Conservation (phyloP, 164 flowering plant species). For the Tetracentron sinense region DNA sequence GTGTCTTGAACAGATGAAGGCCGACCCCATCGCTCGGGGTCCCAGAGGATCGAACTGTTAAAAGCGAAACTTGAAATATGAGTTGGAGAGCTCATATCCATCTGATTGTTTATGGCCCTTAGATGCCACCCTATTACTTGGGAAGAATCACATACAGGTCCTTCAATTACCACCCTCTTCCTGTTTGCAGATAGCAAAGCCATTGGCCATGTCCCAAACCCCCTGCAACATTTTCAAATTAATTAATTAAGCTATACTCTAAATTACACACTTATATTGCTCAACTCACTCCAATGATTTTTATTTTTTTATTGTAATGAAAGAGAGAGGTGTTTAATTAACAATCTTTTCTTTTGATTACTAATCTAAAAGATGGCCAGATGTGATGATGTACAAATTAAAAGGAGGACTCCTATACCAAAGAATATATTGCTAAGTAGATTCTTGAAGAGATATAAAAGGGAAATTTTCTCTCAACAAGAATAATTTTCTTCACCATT, state of each 20-base stretch:
- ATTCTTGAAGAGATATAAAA: slow-evolving; percentile 3
- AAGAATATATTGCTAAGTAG: background rate
- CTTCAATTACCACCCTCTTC: slow-evolving; percentile 62
- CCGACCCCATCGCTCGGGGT: slow-evolving; percentile 96
- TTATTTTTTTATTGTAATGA: too few species aligned
- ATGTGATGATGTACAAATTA: background rate
- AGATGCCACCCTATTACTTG: slow-evolving; percentile 87
- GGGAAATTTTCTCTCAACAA: background rate
- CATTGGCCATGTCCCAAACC: slow-evolving; percentile 82
- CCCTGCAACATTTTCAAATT: slow-evolving; percentile 36
- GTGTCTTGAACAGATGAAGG: slow-evolving; percentile 54
- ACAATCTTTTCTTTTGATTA: background rate
- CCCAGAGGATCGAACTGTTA: slow-evolving; percentile 95
- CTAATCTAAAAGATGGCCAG: background rate
- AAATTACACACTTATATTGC: background rate
- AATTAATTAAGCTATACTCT: background rate
- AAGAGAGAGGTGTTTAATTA: background rate
- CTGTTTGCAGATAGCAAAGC: slow-evolving; percentile 58
- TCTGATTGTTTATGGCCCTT: slow-evolving; percentile 30
- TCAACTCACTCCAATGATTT: too few species aligned
- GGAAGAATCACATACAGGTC: slow-evolving; percentile 79
- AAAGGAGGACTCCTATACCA: background rate
- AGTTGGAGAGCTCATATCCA: slow-evolving; percentile 29
- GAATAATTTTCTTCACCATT: background rate
- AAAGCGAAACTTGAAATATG: slow-evolving; percentile 74